A percentile compares a stretch with the other conserved stretches of the same genome.
phyloP scores from a whole-genome alignment of 2,329 filamentous ascomycete species.

The Tolypocladium inflatum region DNA sequence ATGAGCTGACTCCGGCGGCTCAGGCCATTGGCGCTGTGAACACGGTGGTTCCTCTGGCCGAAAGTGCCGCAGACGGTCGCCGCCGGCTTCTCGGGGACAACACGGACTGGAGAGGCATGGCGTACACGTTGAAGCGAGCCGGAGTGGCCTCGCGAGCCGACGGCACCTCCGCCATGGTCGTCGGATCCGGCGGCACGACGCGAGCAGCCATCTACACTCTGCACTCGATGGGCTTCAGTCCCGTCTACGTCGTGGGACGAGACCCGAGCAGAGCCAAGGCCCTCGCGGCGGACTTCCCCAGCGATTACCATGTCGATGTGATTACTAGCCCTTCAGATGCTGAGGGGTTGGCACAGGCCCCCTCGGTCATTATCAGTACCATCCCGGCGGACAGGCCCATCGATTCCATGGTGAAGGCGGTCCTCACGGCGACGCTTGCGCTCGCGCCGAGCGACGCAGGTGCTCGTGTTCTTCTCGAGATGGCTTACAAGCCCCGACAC shows the following conservation, averaged over 20 bases:
- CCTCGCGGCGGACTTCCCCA: constrained; percentile 64
- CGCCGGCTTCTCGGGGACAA: constrained; percentile 71
- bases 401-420: constrained; percentile 57
- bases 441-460: constrained; percentile 20
- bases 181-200: constrained; percentile 87
- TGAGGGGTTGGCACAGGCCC: constrained; percentile 36
- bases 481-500: constrained; percentile 87
- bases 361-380: constrained; percentile 71
- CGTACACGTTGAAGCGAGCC: constrained; percentile 61
- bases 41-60: constrained; percentile 62
- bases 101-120: constrained; percentile 94
- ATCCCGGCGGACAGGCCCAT: constrained; percentile 84
- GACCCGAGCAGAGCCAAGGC: constrained; percentile 57
- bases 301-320: constrained; percentile 59
- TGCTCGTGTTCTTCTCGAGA: constrained; percentile 67
- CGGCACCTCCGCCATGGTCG: constrained; percentile 57
- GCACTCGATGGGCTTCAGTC: constrained; percentile 70
- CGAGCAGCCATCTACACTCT: constrained; percentile 86
- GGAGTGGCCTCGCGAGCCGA: constrained; percentile 40
- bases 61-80: constrained; percentile 26
- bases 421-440: constrained; percentile 47
- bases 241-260: constrained; percentile 81
- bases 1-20: constrained; percentile 71
- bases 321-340: constrained; percentile 42
- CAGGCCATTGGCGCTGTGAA: constrained; percentile 86